phyloP scores from a whole-genome alignment of 768 basidiomycete genomes.

The Tricholoma terreum region DNA sequence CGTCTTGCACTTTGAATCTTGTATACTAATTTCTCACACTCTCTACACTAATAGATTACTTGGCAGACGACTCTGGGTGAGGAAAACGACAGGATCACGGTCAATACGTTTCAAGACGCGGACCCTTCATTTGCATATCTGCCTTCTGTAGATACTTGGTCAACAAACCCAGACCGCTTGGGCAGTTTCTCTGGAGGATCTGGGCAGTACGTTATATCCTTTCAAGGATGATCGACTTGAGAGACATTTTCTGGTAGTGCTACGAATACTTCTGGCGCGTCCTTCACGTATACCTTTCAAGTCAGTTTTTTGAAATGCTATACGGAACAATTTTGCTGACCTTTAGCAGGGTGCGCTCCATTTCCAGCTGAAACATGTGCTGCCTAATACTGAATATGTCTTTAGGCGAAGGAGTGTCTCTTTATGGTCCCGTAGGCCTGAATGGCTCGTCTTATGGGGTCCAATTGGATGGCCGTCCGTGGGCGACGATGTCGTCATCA shows the following conservation, averaged over 20 bases:
- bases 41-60: slow-evolving; percentile 24
- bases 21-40: neutral
- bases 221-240: neutral
- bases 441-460: slow-evolving; percentile 31
- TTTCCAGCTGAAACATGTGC: neutral
- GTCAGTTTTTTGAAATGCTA: slow-evolving; percentile 21
- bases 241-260: slow-evolving; percentile 21
- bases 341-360: neutral
- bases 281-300: slow-evolving; percentile 35
- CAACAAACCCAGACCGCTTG: slow-evolving; percentile 24
- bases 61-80: slow-evolving; percentile 30
- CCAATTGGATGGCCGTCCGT: slow-evolving; percentile 29
- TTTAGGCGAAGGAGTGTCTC: slow-evolving; percentile 41
- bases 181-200: slow-evolving; percentile 40
- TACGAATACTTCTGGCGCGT: slow-evolving; percentile 30
- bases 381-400: neutral
- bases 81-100: slow-evolving; percentile 21
- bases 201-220: slow-evolving; percentile 32
- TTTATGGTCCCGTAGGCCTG: slow-evolving; percentile 42
- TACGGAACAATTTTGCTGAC: neutral
- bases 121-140: slow-evolving; percentile 38
- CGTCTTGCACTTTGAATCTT: slow-evolving; percentile 13
- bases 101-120: slow-evolving; percentile 30
- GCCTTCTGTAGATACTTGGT: slow-evolving; percentile 30
- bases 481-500: slow-evolving; percentile 18